Percentiles rank a stretch among this genome's conserved stretches.
These are phyloP conservation scores for Sclerotinia sclerotiorum DNA, from an alignment of 2,329 filamentous ascomycete genomes.

Conservation along the genomic window DNA sequence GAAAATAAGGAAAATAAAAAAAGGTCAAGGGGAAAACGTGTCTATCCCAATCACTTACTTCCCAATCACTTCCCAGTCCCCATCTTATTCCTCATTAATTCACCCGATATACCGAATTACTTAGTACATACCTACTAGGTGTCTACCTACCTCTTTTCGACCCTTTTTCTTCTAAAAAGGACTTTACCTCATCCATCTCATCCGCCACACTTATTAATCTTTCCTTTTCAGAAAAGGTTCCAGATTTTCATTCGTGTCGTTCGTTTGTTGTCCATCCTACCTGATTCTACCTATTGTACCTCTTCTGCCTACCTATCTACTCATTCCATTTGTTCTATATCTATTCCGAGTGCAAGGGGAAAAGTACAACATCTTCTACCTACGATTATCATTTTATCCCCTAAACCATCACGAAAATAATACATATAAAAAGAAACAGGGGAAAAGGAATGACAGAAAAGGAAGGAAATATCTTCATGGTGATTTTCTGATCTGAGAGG, in stretches of 20 bases:
- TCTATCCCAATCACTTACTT: neutral
- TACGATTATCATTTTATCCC: neutral
- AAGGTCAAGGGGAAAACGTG: slow-evolving; percentile 6
- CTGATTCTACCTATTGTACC: neutral
- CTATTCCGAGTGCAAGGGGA: neutral
- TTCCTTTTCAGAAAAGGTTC: neutral
- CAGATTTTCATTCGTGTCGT: neutral
- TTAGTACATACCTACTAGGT: too few relatives aligned
- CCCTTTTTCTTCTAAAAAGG: neutral
- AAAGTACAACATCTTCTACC: neutral
- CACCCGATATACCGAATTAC: slow-evolving; percentile 11
- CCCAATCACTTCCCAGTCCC: neutral
- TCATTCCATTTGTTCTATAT: neutral
- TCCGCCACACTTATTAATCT: neutral
- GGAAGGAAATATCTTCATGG: too few relatives aligned
- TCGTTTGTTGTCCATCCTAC: neutral
- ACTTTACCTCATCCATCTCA: neutral
- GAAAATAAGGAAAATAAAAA: neutral
- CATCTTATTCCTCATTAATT: neutral
- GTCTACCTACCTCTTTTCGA: too few relatives aligned
- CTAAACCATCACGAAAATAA: neutral
- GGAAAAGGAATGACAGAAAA: neutral
- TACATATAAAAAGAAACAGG: neutral
- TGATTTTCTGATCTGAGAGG: neutral
- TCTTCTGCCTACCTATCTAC: neutral